Evolutionary conservation across 768 basidiomycete species (phyloP), one percentile per base, ranked within the genome.

Genomic region (Phlebiopsis flavidoalba): DNA sequence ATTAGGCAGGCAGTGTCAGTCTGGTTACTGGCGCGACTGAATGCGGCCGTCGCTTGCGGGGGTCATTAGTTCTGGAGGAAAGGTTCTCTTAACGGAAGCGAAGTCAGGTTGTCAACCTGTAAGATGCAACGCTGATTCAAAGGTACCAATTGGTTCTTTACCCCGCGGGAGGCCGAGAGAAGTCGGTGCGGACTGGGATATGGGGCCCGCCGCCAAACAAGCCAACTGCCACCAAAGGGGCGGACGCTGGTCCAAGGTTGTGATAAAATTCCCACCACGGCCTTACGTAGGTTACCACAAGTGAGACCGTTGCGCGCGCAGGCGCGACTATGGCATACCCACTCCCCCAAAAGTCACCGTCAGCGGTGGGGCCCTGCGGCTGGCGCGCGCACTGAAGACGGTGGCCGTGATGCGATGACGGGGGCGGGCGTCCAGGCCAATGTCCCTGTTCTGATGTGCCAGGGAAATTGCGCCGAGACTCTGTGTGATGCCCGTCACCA

Each of bases 31-130:
- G 37, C 37, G 36, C 35, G 35, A 55, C 36, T 55, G 37, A 55
- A 55, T 55, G 54, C 40, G 54, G 22, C 21, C 35, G 54, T 17
- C 15, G 54, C 19, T 45, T 7, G 8, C 6, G 36, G 35, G 19
- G 40, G 5, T 12, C 14, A 55, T 43, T 24, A 19, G 17, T 55
- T 55, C 54, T 55, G 54, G 10, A 55, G 24, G 54, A 53, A 36
- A 55, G 43, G 11, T 35, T 55, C 54, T 55, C 22, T 14, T 11
- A 22, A 21, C 10, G 36, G 54, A 55, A 55, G 54, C 54, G 54
- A 55, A 45, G 21, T 45, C 54, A 55, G 26, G 54, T 55, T n/a
- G 54, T 55, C 54, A 55, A 55, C 54, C 54, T 53, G 35, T 53
- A 7, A 36, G 53, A 53, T 53, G 53, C n/a, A 37, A 45, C 35